Evolutionary conservation across 2,329 filamentous ascomycete species (phyloP).

Genomic region (Arthroderma uncinatum): DNA sequence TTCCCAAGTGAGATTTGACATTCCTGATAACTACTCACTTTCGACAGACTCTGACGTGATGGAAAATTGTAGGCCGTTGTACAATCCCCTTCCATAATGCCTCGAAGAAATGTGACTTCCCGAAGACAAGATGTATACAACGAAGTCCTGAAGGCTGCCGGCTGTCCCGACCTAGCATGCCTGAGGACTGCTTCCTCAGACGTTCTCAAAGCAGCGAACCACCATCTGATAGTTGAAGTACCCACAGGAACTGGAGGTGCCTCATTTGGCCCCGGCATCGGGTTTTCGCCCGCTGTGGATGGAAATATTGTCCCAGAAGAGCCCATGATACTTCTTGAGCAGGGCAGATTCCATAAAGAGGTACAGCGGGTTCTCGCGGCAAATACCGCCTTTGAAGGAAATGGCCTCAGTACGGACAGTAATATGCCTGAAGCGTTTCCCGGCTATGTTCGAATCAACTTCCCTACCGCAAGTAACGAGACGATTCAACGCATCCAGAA

Average conservation of each 20-base stretch:
- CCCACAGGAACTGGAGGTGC: neutral
- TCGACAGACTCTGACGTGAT: neutral
- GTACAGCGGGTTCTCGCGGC: neutral
- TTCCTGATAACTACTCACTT: neutral
- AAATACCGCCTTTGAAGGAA: neutral
- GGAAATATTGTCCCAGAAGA: neutral
- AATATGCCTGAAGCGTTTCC: neutral
- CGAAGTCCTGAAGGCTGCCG: neutral
- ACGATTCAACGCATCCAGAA: neutral
- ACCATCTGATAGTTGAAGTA: neutral
- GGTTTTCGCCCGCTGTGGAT: neutral
- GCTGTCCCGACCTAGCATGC: neutral
- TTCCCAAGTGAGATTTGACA: neutral
- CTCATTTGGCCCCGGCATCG: neutral
- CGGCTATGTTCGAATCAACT: neutral
- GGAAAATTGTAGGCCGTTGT: neutral
- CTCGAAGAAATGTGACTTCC: neutral
- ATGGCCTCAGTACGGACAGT: neutral
- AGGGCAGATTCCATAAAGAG: neutral
- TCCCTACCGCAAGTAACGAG: neutral
- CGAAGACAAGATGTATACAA: constrained; percentile 2
- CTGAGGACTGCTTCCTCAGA: neutral
- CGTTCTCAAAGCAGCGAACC: neutral
- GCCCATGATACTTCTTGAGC: neutral
- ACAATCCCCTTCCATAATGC: neutral